Percentiles rank a stretch among this genome's conserved stretches.
Conservation (phyloP, 2,329 filamentous ascomycete species). For the Ascochyta viciae-villosae region DNA sequence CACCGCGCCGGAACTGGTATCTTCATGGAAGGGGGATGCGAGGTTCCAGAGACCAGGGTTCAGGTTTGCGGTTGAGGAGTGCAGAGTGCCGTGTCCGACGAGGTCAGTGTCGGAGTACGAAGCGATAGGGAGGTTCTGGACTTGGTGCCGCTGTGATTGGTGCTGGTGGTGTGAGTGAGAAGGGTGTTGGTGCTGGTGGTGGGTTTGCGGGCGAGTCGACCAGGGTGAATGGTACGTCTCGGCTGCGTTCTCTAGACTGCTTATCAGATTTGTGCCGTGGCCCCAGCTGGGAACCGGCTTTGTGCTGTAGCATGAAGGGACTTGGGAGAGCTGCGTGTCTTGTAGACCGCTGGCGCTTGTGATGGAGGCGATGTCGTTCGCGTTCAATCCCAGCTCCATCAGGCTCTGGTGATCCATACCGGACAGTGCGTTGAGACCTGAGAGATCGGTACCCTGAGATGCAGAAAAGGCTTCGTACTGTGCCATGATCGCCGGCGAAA, state of each 20-base stretch:
- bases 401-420: constrained; percentile 29
- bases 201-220: neutral
- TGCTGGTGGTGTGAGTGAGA: neutral
- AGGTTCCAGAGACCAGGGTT: constrained; percentile 35
- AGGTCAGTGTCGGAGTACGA: neutral
- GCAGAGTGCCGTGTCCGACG: neutral
- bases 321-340: constrained; percentile 2
- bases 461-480: constrained; percentile 26
- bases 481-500: constrained; percentile 43
- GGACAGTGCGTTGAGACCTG: constrained; percentile 21
- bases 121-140: neutral
- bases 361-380: constrained; percentile 22
- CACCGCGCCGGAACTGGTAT: constrained; percentile 3
- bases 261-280: constrained; percentile 1
- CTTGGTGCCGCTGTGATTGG: neutral
- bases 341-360: constrained; percentile 6
- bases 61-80: constrained; percentile 8
- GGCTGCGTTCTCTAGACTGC: neutral
- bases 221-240: constrained; percentile 1
- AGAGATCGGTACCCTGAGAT: constrained; percentile 6
- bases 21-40: constrained; percentile 37
- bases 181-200: neutral
- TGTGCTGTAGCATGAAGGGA: constrained; percentile 4
- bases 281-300: constrained; percentile 3
- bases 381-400: constrained; percentile 21